Conservation (phyloP, 495 filamentous ascomycete species). For the Neurospora sp. region DNA sequence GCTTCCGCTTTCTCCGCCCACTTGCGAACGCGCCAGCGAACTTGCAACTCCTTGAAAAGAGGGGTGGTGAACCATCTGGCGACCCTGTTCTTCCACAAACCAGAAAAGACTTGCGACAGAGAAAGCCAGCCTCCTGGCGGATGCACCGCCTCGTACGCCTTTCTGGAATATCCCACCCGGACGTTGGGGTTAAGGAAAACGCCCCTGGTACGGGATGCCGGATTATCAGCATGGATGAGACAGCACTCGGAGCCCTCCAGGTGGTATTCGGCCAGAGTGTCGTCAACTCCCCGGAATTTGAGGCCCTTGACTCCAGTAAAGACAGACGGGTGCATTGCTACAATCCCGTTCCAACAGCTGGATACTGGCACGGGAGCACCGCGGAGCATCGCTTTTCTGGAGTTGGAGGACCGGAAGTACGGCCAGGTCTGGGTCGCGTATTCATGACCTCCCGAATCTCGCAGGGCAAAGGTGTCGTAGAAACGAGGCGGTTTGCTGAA, state of each 20-base stretch:
- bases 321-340: conserved; percentile 26
- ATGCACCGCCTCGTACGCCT: conserved; percentile 42
- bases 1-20: conserved; percentile 31
- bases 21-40: conserved; percentile 28
- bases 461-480: conserved; percentile 81
- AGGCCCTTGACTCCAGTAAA: conserved; percentile 18
- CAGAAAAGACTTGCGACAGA: conserved; percentile 12
- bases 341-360: conserved; percentile 81
- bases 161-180: conserved; percentile 57
- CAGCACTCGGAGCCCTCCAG: conserved; percentile 79
- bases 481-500: conserved; percentile 56
- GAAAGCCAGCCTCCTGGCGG: conserved; percentile 23
- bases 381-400: conserved; percentile 45
- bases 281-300: conserved; percentile 60
- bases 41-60: conserved; percentile 23
- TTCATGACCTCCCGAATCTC: conserved; percentile 56
- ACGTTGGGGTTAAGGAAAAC: conserved; percentile 73
- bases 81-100: conserved; percentile 40
- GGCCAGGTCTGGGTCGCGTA: conserved; percentile 61
- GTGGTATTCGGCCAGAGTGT: conserved; percentile 55
- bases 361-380: conserved; percentile 54
- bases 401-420: conserved; percentile 56
- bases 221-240: conserved; percentile 71
- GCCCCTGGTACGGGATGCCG: conserved; percentile 35
- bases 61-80: conserved; percentile 18